These are phyloP conservation scores for Drechslerella dactyloides DNA, from an alignment of 2,329 filamentous ascomycete genomes.

Conservation along the genomic window DNA sequence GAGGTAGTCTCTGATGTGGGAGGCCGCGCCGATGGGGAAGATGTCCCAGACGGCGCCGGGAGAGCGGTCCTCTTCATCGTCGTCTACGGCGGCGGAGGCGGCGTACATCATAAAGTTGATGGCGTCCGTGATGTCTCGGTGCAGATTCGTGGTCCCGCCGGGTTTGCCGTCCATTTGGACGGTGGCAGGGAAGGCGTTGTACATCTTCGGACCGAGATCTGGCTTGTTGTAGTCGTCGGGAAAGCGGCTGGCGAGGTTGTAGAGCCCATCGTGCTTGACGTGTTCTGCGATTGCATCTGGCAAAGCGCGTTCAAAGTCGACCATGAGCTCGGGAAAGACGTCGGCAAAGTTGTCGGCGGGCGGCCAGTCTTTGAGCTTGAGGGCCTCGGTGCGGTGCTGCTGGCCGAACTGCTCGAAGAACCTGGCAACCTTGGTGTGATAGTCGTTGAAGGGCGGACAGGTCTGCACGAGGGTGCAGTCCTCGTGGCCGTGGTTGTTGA, in stretches of 20 bases:
- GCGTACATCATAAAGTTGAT: slow-evolving; percentile 55
- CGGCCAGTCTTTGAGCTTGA: slow-evolving; percentile 55
- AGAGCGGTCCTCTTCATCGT: slow-evolving; percentile 17
- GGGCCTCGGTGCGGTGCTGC: slow-evolving; percentile 41
- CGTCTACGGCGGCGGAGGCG: slow-evolving; percentile 23
- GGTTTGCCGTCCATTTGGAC: slow-evolving; percentile 39
- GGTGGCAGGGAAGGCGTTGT: slow-evolving; percentile 54
- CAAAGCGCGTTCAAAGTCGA: slow-evolving; percentile 54
- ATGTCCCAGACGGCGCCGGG: slow-evolving; percentile 56
- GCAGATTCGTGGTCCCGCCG: slow-evolving; percentile 55
- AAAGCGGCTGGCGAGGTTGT: slow-evolving; percentile 54
- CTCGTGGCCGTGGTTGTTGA: slow-evolving; percentile 51
- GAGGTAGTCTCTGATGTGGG: slow-evolving; percentile 52
- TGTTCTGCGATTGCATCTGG: slow-evolving; percentile 52
- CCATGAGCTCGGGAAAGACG: slow-evolving; percentile 54
- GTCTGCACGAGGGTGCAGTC: slow-evolving; percentile 52
- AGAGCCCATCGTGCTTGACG: slow-evolving; percentile 51
- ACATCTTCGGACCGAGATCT: slow-evolving; percentile 56
- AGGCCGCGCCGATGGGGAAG: slow-evolving; percentile 53
- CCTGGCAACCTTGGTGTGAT: slow-evolving; percentile 49
- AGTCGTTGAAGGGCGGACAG: slow-evolving; percentile 44
- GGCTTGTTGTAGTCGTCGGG: slow-evolving; percentile 52
- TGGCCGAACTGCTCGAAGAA: slow-evolving; percentile 53
- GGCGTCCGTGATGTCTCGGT: slow-evolving; percentile 55
- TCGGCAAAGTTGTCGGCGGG: slow-evolving; percentile 53